Conservation (phyloP, 352 stramenopile species). For the Halophytophthora polymorphica region DNA sequence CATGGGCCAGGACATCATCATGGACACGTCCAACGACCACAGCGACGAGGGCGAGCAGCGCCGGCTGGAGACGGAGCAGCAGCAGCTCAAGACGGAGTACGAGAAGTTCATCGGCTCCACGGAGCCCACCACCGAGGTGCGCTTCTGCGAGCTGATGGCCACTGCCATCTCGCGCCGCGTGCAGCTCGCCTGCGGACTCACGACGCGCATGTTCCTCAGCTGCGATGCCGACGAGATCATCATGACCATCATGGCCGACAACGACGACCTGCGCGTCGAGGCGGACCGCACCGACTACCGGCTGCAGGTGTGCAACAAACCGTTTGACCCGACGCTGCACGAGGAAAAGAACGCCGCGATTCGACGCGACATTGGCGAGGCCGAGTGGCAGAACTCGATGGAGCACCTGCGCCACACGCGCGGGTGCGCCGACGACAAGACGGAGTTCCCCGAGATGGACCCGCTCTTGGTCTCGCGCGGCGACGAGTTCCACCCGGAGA, state of each 20-base stretch:
- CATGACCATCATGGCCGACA: slow-evolving; percentile 77
- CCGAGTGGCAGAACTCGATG: slow-evolving; percentile 44
- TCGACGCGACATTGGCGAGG: slow-evolving; percentile 48
- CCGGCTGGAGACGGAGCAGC: slow-evolving; percentile 33
- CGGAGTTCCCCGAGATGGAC: slow-evolving; percentile 67
- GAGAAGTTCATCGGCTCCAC: slow-evolving; percentile 39
- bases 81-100: slow-evolving; percentile 61
- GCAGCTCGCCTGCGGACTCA: slow-evolving; percentile 74
- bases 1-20: slow-evolving; percentile 38
- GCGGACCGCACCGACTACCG: slow-evolving; percentile 70
- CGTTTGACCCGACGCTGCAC: slow-evolving; percentile 58
- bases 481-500: slow-evolving; percentile 57
- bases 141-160: slow-evolving; percentile 71
- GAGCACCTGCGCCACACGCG: slow-evolving; percentile 57
- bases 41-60: slow-evolving; percentile 45
- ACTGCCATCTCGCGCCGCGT: slow-evolving; percentile 60
- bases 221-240: slow-evolving; percentile 76
- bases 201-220: slow-evolving; percentile 79
- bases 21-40: slow-evolving; percentile 44
- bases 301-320: slow-evolving; percentile 73
- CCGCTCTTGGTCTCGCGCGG: slow-evolving; percentile 62
- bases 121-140: slow-evolving; percentile 43
- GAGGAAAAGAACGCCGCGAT: slow-evolving; percentile 48
- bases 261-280: slow-evolving; percentile 69
- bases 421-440: slow-evolving; percentile 28